Evolutionary conservation across 2,329 filamentous ascomycete species (phyloP).

Genomic region (Ascochyta koolunga): DNA sequence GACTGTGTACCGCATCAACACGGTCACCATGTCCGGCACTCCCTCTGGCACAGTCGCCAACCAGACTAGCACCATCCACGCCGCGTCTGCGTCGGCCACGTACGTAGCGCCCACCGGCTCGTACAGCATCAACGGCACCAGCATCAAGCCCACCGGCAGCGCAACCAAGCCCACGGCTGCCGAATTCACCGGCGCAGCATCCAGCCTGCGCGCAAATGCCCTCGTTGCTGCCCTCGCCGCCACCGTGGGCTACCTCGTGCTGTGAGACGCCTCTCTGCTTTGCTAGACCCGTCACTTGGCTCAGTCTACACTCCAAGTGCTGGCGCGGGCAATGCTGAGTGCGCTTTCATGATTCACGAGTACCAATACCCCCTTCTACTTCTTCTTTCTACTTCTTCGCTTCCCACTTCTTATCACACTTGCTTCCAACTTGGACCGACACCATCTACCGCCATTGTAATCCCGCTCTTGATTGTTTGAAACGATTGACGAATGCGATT

Average conservation of each 20-base stretch:
- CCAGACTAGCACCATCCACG: conserved; percentile 42
- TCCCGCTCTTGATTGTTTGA: conserved; percentile 33
- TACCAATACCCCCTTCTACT: conserved; percentile 6
- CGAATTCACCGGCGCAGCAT: conserved; percentile 44
- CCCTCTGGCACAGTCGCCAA: conserved; percentile 33
- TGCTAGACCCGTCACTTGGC: conserved; percentile 12
- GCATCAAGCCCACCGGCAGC: conserved; percentile 24
- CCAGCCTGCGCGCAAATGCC: conserved; percentile 39
- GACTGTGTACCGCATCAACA: conserved; percentile 48
- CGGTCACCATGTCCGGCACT: conserved; percentile 43
- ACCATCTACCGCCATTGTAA: conserved; percentile 33
- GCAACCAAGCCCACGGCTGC: conserved; percentile 20
- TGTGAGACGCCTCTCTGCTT: conserved; percentile 33
- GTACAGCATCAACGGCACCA: conserved; percentile 30
- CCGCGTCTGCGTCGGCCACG: conserved; percentile 9
- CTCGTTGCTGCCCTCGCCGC: conserved; percentile 39
- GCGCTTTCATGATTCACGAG: conserved; percentile 33
- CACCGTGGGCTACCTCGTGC: conserved; percentile 43
- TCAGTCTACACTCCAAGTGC: conserved; percentile 17
- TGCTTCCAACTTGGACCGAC: conserved; percentile 20
- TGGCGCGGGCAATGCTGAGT: conserved; percentile 15
- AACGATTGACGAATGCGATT: conserved; percentile 36
- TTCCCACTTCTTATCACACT: conserved; percentile 25
- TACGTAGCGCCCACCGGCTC: conserved; percentile 20
- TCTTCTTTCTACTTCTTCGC: conserved; percentile 15